A percentile compares a stretch with the other conserved stretches of the same genome.
phyloP scores from a whole-genome alignment of 179 eudicot species.

The Corrigiola litoralis region DNA sequence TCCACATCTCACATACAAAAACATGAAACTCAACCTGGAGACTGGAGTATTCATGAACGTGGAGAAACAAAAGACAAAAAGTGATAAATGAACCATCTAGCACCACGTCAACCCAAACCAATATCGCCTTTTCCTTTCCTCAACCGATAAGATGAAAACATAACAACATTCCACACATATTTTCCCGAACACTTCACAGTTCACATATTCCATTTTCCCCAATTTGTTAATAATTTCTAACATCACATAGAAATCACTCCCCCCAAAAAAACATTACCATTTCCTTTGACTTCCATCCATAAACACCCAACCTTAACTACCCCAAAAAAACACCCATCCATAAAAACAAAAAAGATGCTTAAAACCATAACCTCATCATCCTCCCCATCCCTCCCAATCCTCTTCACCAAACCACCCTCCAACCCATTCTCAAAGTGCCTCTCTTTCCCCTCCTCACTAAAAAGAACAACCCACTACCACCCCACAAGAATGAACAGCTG shows the following conservation, averaged over 20 bases:
- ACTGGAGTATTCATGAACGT: not conserved
- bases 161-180: not conserved
- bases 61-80: not conserved
- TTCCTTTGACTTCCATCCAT: too few relatives aligned
- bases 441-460: slow-evolving; percentile 11
- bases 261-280: too few relatives aligned
- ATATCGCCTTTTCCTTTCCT: not conserved
- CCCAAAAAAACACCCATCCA: too few relatives aligned
- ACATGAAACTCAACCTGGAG: not conserved
- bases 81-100: not conserved
- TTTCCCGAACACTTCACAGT: not conserved
- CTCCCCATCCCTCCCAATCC: slow-evolving; percentile 20
- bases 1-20: not conserved
- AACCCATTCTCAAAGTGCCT: slow-evolving; percentile 16
- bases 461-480: slow-evolving; percentile 25
- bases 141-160: slow-evolving; percentile 9
- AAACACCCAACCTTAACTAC: too few relatives aligned
- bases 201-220: too few relatives aligned
- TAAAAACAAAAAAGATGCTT: too few relatives aligned
- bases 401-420: slow-evolving; percentile 24
- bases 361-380: slow-evolving; percentile 26
- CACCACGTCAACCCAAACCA: slow-evolving; percentile 21
- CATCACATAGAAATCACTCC: not conserved
- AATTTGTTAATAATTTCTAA: not conserved
- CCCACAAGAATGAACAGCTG: slow-evolving; percentile 49